Base-by-base conservation (phyloP, 1,284 basidiomycete genomes). In the Cryptococcus sp. region DNA sequence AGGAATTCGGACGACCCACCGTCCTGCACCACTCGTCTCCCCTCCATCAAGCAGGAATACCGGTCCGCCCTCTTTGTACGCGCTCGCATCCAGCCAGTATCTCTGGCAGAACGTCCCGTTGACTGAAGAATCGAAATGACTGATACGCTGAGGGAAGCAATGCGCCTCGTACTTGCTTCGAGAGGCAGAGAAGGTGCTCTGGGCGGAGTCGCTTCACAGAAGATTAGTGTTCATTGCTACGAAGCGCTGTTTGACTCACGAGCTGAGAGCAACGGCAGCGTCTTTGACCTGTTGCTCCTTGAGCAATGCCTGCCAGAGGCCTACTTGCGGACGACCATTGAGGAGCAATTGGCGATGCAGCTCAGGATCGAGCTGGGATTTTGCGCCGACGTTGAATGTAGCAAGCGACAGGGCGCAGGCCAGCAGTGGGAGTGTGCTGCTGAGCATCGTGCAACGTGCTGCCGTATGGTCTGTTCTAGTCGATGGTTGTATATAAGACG, bases 81-180 rank as follows among this genome's bases (percentile, higher is more conserved):
- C 86, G 38, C 88, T 84, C n/a, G 85, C 84, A 71, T 88, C 93
- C 49, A 93, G 82, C 92, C 93, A 98, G 79, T 93, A 97, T 25
- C 80, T 66, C 58, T 82, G 81, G 53, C 80, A 77, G 67, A 83
- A 82, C 1, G 79, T 82, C n/a, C 73, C 73, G 47, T 78, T 73
- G 54, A 71, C 61, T 17, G 47, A 25, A 5, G 63, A 30, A 55
- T 73, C 71, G 55, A 76, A 75, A 71, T 97, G 93, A 73, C 94
- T 91, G 52, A 94, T 78, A 0, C 89, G 90, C 73, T 96, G 93
- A 56, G 83, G 80, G 77, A 94, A 91, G 81, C 86, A 91, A 54
- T 79, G 71, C 1, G 78, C 69, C 46, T 72, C 51, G 64, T 72
- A 78, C 23, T 64, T 62, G 0, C 60, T 48, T 23, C 50, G 50